Conservation (phyloP, 306 rosid genomes). For the Malus sieversii region DNA sequence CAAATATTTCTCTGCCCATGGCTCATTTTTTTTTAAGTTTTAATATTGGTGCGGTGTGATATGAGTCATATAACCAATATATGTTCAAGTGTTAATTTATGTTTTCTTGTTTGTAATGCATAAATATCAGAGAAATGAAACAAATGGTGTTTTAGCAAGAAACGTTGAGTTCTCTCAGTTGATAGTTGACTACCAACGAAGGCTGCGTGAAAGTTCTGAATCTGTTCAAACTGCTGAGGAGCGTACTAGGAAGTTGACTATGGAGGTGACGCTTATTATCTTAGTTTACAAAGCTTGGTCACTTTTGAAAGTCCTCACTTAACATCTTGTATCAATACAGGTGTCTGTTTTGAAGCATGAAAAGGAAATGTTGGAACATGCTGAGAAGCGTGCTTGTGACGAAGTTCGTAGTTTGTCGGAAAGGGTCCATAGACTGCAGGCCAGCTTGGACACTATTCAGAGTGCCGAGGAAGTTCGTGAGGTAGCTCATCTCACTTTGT, state of each 20-base stretch:
- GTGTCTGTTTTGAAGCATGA: conserved; percentile 59
- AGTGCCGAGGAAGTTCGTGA: conserved; percentile 78
- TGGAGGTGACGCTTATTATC: conserved; percentile 55
- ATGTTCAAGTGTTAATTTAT: background rate
- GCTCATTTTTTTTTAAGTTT: background rate
- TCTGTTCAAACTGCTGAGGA: conserved; percentile 68
- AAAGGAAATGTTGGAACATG: conserved; percentile 76
- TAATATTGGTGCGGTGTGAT: background rate
- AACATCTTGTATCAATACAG: conserved; percentile 27
- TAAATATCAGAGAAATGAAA: conserved; percentile 59
- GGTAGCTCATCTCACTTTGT: conserved; percentile 35
- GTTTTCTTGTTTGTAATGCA: background rate
- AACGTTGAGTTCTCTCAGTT: conserved; percentile 85
- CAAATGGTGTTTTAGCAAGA: conserved; percentile 58
- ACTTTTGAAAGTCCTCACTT: conserved; percentile 2
- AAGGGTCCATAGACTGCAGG: conserved; percentile 82
- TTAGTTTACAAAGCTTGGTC: background rate
- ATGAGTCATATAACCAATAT: background rate
- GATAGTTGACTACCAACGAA: conserved; percentile 72
- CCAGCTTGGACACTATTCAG: conserved; percentile 74
- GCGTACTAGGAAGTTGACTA: conserved; percentile 49
- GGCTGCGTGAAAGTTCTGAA: conserved; percentile 77
- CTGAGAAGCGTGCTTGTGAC: conserved; percentile 83
- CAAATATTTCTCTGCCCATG: background rate
- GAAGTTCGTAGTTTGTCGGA: conserved; percentile 77